Evolutionary conservation across 1,284 basidiomycete genomes (phyloP).

Genomic region (Wolfiporia cocos): DNA sequence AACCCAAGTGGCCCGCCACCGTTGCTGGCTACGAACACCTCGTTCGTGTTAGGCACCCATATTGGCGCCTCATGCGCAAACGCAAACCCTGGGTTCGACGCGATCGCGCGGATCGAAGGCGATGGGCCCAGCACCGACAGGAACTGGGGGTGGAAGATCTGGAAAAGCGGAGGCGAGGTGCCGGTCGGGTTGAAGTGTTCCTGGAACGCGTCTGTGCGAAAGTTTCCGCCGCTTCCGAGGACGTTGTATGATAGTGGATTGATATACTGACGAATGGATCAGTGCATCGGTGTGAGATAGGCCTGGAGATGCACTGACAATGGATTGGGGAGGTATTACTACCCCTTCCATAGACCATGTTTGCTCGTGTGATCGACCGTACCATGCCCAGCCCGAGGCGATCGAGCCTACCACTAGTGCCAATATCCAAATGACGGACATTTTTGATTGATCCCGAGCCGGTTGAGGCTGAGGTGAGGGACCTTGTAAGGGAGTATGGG

Average conservation of each 20-base stretch:
- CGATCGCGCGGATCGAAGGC: constrained; percentile 53
- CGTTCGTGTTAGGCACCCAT: constrained; percentile 52
- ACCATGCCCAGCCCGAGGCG: no score
- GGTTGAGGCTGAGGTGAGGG: no score
- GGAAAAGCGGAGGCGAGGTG: constrained; percentile 54
- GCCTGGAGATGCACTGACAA: constrained; percentile 13
- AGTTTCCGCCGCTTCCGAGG: constrained; percentile 24
- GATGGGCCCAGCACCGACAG: constrained; percentile 49
- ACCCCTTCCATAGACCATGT: background rate
- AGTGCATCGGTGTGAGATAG: background rate
- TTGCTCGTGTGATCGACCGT: background rate
- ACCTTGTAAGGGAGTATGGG: no score
- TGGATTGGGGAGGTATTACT: constrained; percentile 17
- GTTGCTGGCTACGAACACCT: constrained; percentile 47
- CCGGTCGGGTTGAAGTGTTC: constrained; percentile 35
- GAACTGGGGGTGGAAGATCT: constrained; percentile 61
- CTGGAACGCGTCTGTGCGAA: constrained; percentile 22
- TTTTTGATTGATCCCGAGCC: no score
- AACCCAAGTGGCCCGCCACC: constrained; percentile 37
- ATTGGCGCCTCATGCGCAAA: constrained; percentile 75
- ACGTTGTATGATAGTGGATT: constrained; percentile 26
- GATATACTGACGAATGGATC: constrained; percentile 22
- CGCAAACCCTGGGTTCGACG: constrained; percentile 51
- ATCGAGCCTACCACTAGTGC: no score
- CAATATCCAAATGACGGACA: no score